Evolutionary conservation across 2,329 filamentous ascomycete species (phyloP).

Genomic region (Periconia sp.): DNA sequence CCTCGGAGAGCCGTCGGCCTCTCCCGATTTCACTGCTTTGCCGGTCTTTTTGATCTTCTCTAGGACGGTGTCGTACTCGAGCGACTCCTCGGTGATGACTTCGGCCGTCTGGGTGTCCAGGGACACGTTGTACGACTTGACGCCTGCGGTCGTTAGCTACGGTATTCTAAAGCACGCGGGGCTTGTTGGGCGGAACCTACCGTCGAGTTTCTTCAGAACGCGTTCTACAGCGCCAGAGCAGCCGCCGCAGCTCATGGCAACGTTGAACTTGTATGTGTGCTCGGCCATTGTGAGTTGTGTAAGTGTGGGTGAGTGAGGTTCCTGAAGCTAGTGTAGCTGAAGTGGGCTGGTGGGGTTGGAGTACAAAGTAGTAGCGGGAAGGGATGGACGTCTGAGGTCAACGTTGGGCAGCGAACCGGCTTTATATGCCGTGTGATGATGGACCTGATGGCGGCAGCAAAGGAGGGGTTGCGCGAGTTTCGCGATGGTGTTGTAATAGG

Average conservation of each 20-base stretch:
- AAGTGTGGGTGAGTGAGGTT: slow-evolving; percentile 3
- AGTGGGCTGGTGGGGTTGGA: slow-evolving; percentile 12
- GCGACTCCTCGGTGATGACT: slow-evolving; percentile 70
- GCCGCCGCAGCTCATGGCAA: slow-evolving; percentile 92
- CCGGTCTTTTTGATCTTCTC: slow-evolving; percentile 93
- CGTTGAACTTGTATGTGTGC: slow-evolving; percentile 94
- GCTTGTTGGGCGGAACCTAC: slow-evolving; percentile 63
- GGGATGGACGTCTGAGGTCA: neutral
- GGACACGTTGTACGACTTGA: slow-evolving; percentile 85
- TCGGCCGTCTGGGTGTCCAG: slow-evolving; percentile 85
- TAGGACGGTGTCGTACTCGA: slow-evolving; percentile 82
- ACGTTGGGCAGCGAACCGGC: slow-evolving; percentile 1
- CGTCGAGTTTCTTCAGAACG: slow-evolving; percentile 89
- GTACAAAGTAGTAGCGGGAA: neutral
- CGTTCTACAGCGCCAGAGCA: slow-evolving; percentile 94
- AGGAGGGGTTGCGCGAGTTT: slow-evolving; percentile 39
- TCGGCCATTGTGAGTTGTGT: slow-evolving; percentile 63
- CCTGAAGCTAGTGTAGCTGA: neutral
- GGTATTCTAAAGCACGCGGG: slow-evolving; percentile 7
- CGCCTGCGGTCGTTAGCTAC: slow-evolving; percentile 61
- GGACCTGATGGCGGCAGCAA: slow-evolving; percentile 8
- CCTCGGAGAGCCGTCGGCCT: slow-evolving; percentile 65
- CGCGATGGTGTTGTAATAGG: slow-evolving; percentile 36
- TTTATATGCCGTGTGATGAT: slow-evolving; percentile 8
- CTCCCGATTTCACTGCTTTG: slow-evolving; percentile 83